Conservation (phyloP, 352 stramenopile species). For the Phytophthora ramorum region DNA sequence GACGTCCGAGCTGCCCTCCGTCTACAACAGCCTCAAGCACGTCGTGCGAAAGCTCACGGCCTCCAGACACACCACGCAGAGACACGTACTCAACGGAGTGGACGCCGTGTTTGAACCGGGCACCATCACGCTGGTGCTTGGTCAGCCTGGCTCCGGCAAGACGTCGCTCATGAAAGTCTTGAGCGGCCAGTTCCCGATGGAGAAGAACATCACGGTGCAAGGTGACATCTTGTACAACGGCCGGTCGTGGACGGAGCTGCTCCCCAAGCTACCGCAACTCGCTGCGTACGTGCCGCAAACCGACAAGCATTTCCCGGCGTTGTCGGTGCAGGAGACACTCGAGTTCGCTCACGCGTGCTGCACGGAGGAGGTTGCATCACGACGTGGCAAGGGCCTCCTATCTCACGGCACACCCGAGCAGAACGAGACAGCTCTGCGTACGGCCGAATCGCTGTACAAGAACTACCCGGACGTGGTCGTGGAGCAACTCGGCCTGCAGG, state of each 20-base stretch:
- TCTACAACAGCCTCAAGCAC: conserved; percentile 39
- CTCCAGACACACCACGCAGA: conserved; percentile 7
- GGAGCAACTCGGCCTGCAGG: conserved; percentile 33
- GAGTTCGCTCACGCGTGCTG: conserved; percentile 32
- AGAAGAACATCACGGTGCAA: conserved; percentile 31
- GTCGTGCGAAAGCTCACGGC: conserved; percentile 15
- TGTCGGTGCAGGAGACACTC: conserved; percentile 36
- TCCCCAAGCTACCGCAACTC: conserved; percentile 24
- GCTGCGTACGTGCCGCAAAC: conserved; percentile 28
- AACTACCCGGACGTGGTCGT: conserved; percentile 33
- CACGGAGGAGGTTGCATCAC: conserved; percentile 2
- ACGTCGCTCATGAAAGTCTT: conserved; percentile 46
- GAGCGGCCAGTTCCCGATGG: conserved; percentile 34
- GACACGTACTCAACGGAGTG: conserved; percentile 38
- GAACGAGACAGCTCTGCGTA: conserved; percentile 25
- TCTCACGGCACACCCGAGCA: conserved; percentile 12
- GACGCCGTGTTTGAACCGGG: conserved; percentile 46
- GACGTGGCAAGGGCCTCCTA: conserved; percentile 13
- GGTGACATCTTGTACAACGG: conserved; percentile 43
- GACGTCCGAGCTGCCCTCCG: conserved; percentile 33
- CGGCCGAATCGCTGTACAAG: conserved; percentile 8
- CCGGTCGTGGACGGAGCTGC: neutral
- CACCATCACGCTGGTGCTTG: conserved; percentile 46
- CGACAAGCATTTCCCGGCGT: conserved; percentile 31
- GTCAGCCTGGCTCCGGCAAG: conserved; percentile 50